Base-by-base conservation (phyloP, 305 asterid genomes). In the Petunia hybrid region DNA sequence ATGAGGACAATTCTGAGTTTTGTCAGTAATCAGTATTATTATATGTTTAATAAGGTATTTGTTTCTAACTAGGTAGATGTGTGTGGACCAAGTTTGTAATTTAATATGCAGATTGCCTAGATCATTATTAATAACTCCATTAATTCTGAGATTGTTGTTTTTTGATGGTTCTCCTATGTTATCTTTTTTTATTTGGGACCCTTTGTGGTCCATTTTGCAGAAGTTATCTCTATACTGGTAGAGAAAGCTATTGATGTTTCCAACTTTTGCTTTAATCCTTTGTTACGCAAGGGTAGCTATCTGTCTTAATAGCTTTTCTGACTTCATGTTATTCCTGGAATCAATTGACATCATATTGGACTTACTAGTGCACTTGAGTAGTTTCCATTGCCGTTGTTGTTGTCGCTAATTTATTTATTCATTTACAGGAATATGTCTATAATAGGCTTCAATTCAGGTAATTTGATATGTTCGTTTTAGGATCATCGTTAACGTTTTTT, bases 361-460 rank as follows among this genome's bases (percentile, higher is more conserved):
- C 46, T 36, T 73, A 51, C 14, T 13, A 6, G 63, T 73, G 46
- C 63, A 73, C 46, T 73, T 51, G 63, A 73, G 63, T 73, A 1
- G 6, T 70, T 13, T 36, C 78, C 36, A 12, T 51, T 73, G 63
- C 1, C 31, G 31, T 22, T 22, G 31, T 22, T 22, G 31, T 22
- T 22, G 31, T 22, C 31, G 31, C 36, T 73, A 36, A 12, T 6
- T 73, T 36, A 5, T 55, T 35, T 73, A 63, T 51, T 73, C 63
- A 36, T 43, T 83, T 88, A 85, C 94, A 92, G 97, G 97, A 92
- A 84, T 91, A 90, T 82, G 97, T 92, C 8, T 92, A 92, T 86
- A 92, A 92, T 68, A 89, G 94, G 86, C 97, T 92, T 77, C 92
- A 91, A 76, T 91, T 92, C 93, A 92, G 97, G 95, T 91, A 69